Conservation (phyloP, 352 stramenopile species). For the Phytophthora agathidicida region DNA sequence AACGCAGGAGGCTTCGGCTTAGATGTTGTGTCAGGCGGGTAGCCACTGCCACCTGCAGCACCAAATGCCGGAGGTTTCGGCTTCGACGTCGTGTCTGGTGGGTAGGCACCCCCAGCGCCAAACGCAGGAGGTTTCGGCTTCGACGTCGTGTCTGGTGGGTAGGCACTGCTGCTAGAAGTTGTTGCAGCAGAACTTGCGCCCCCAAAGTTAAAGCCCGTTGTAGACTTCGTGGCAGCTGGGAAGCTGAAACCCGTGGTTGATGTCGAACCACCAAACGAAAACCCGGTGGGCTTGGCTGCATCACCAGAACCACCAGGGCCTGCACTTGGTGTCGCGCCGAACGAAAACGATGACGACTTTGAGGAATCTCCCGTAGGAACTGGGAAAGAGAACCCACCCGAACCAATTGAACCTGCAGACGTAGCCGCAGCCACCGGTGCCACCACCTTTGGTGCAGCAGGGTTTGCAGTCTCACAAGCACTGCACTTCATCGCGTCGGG, state of each 20-base stretch:
- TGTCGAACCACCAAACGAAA: slow-evolving; percentile 8
- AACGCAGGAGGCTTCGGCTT: slow-evolving; percentile 42
- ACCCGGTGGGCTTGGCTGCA: slow-evolving; percentile 5
- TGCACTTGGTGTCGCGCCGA: slow-evolving; percentile 17
- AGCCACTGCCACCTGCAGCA: slow-evolving; percentile 7
- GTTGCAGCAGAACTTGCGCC: no score
- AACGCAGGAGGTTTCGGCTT: slow-evolving; percentile 32
- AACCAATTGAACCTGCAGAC: slow-evolving; percentile 31
- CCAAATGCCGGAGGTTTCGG: slow-evolving; percentile 36
- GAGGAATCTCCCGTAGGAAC: neutral
- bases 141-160: slow-evolving; percentile 39
- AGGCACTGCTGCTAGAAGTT: slow-evolving; percentile 21
- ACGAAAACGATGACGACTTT: slow-evolving; percentile 38
- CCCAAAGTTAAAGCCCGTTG: slow-evolving; percentile 9
- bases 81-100: slow-evolving; percentile 44
- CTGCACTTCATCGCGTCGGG: slow-evolving; percentile 36
- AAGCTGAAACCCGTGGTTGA: slow-evolving; percentile 14
- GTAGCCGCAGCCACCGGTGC: no score
- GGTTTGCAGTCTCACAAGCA: slow-evolving; percentile 47
- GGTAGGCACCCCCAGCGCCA: slow-evolving; percentile 31
- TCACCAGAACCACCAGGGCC: neutral
- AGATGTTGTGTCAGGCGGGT: slow-evolving; percentile 47
- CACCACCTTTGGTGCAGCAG: slow-evolving; percentile 35
- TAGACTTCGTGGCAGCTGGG: neutral
- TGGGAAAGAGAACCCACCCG: slow-evolving; percentile 38